Conservation (phyloP, 352 stramenopile species). For the Albugo laibachii region DNA sequence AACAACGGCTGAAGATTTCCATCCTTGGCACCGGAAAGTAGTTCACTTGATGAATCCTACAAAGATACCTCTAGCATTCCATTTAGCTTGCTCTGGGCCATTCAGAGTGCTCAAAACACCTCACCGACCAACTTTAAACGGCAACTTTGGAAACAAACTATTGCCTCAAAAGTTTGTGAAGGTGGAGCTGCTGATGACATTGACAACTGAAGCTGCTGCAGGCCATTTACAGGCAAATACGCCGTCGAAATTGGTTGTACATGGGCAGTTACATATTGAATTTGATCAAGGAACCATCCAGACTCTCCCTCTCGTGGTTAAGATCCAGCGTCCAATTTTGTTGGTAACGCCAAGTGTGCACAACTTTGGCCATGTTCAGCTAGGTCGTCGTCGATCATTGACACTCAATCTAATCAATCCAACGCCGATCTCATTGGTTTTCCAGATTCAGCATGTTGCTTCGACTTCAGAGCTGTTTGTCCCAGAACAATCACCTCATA, state of each 20-base stretch:
- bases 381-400: constrained; percentile 19
- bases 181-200: constrained; percentile 50
- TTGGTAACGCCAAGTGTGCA: constrained; percentile 41
- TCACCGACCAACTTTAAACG: constrained; percentile 37
- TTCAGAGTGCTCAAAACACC: constrained; percentile 39
- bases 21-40: constrained; percentile 28
- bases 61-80: constrained; percentile 39
- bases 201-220: constrained; percentile 35
- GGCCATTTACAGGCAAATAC: constrained; percentile 51
- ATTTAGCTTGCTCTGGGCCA: constrained; percentile 34
- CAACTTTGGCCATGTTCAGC: constrained; percentile 41
- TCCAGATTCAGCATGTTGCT: constrained; percentile 32
- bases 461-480: constrained; percentile 34
- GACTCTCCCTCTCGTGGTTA: constrained; percentile 21
- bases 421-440: constrained; percentile 28
- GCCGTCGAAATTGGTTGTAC: constrained; percentile 11
- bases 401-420: constrained; percentile 38
- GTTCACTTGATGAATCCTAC: constrained; percentile 39
- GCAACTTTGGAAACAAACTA: constrained; percentile 29
- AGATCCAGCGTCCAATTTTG: constrained; percentile 28
- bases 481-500: constrained; percentile 25
- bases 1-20: constrained; percentile 6
- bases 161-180: constrained; percentile 25
- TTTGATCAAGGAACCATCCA: constrained; percentile 52
- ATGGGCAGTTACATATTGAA: constrained; percentile 35